Evolutionary conservation across 306 rosid species (phyloP), one percentile per base, ranked within the genome.

Genomic region (Malus domestica): DNA sequence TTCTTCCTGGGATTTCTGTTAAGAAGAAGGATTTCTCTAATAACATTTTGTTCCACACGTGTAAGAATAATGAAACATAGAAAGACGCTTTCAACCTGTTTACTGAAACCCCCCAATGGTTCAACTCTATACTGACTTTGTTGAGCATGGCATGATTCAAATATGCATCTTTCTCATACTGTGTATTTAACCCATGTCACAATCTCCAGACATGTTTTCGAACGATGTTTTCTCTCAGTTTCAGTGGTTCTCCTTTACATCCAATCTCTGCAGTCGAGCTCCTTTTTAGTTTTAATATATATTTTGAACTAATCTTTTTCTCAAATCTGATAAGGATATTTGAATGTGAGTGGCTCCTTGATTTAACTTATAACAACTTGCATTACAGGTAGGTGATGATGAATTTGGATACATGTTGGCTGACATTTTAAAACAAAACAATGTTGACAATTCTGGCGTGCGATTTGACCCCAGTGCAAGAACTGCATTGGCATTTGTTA

Each of bases 401-500:
- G 97, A 90, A 69, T 91, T 91, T 64, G 97, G 98, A 51, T 69
- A 86, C 61, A 84, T 94, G 97, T 79, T 94, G 80, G 89, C 91
- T n/a, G 75, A 87, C 73, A 89, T 94, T 75, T 83, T 94, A 60
- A 89, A 87, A 79, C 79, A 90, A 67, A 87, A 91, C 77, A 81
- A 85, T 59, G 98, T 94, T 66, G 82, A 90, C 55, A 81, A 80
- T 55, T 83, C 93, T 62, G 98, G 98, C 1, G 46, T 94, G 84
- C 89, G 92, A 78, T 94, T 90, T 78, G 98, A 94, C 70, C 45
- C 85, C 33, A 82, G 44, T 64, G 96, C 98, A 68, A 89, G 98
- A 81, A 94, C 98, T 45, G 95, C 98, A 25, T 77, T 94, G 67
- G 90, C 98, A 23, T 94, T 94, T 73, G 90, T 94, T 75, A 94